phyloP scores from a whole-genome alignment of 139 green algal species.

The Limnomonas spitsbergensis region DNA sequence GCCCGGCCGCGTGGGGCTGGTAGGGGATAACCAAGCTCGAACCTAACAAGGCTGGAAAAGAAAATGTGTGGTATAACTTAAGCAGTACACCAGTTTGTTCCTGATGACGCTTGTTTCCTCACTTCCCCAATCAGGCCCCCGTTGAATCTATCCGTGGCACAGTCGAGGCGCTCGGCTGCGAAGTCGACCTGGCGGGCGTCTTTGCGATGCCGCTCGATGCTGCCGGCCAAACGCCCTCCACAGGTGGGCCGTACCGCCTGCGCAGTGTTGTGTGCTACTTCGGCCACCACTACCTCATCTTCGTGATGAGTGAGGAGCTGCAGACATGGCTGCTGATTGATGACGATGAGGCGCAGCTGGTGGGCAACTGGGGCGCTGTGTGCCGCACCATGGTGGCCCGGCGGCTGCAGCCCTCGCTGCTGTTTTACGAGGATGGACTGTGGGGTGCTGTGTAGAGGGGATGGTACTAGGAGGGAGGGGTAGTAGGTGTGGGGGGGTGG shows the following conservation, averaged over 20 bases:
- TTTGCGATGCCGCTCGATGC: no score
- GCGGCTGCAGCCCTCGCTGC: slow-evolving; percentile 68
- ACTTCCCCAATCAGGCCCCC: no score
- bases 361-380: slow-evolving; percentile 65
- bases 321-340: slow-evolving; percentile 77
- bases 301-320: slow-evolving; percentile 63
- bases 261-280: slow-evolving; percentile 63
- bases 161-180: slow-evolving; percentile 45
- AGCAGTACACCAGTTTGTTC: no score
- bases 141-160: slow-evolving; percentile 47
- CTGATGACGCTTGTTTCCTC: no score
- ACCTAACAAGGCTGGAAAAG: no score
- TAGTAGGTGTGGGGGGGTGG: no score
- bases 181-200: slow-evolving; percentile 45
- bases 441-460: no score
- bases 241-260: slow-evolving; percentile 23
- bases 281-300: slow-evolving; percentile 69
- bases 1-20: no score
- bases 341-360: slow-evolving; percentile 57
- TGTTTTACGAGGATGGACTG: slow-evolving; percentile 61
- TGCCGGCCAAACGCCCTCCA: no score
- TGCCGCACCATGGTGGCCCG: slow-evolving; percentile 31
- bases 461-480: no score
- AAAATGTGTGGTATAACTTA: no score
- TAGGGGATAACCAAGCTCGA: no score